A percentile compares a stretch with the other conserved stretches of the same genome.
Evolutionary conservation across 495 filamentous ascomycete genomes (phyloP).

Genomic region (Immersiella caudata): DNA sequence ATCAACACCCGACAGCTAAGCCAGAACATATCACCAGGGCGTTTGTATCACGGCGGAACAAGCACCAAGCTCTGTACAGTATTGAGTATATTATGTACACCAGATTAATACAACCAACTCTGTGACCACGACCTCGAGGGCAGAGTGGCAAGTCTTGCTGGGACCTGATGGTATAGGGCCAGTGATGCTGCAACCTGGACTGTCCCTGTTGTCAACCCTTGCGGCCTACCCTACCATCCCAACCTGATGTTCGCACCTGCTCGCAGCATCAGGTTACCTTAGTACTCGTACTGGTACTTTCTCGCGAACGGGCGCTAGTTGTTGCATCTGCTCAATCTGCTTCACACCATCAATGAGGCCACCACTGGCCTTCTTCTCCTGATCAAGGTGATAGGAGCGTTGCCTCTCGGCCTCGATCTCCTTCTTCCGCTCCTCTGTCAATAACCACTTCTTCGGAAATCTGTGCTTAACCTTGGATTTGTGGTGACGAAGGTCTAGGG

Average conservation of each 20-base stretch:
- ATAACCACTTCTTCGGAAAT: conserved; percentile 81
- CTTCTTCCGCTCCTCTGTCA: conserved; percentile 69
- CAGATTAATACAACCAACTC: not conserved
- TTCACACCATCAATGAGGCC: conserved; percentile 58
- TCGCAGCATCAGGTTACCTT: too few relatives aligned
- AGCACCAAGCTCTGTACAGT: conserved; percentile 2
- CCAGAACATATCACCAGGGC: not conserved
- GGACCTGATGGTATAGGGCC: not conserved
- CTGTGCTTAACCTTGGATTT: conserved; percentile 65
- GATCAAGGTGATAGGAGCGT: conserved; percentile 51
- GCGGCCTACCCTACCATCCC: not conserved
- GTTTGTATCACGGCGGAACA: not conserved
- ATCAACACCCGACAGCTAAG: not conserved
- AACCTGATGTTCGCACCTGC: too few relatives aligned
- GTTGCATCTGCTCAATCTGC: conserved; percentile 45
- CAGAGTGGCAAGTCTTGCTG: not conserved
- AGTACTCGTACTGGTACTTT: not conserved
- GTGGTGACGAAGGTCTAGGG: conserved; percentile 88
- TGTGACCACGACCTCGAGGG: not conserved
- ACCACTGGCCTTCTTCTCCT: conserved; percentile 48
- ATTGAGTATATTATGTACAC: conserved; percentile 1
- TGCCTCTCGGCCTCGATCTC: conserved; percentile 63
- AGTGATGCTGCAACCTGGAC: not conserved
- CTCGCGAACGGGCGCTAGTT: not conserved
- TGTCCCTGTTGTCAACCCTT: not conserved